A percentile compares a stretch with the other conserved stretches of the same genome.
Conservation (phyloP, 768 basidiomycete species). For the Mycena galopus region DNA sequence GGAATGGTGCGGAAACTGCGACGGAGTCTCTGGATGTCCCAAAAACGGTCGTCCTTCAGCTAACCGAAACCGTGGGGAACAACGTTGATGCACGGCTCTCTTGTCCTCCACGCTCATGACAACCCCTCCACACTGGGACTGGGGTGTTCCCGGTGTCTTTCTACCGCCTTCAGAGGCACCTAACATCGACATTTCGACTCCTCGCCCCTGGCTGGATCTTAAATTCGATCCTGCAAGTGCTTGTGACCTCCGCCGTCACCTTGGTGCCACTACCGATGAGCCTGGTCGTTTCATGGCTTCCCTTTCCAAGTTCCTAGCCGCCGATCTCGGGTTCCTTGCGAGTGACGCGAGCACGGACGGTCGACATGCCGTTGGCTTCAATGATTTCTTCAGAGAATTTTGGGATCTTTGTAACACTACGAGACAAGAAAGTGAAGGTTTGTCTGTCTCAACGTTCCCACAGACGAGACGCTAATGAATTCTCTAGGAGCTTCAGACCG, state of each 20-base stretch:
- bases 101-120: background rate
- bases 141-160: background rate
- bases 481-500: background rate
- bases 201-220: background rate
- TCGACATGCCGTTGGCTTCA: background rate
- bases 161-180: background rate
- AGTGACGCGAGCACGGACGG: constrained; percentile 8
- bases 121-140: background rate
- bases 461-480: too few relatives aligned
- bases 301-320: background rate
- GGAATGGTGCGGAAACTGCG: too few relatives aligned
- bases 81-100: background rate
- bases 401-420: background rate
- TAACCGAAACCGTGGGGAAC: background rate
- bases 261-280: background rate
- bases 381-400: background rate
- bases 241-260: constrained; percentile 4
- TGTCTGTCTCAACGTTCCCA: too few relatives aligned
- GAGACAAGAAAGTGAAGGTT: background rate
- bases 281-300: background rate
- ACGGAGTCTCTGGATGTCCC: too few relatives aligned
- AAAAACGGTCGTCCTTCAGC: background rate
- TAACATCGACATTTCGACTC: background rate
- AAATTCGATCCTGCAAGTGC: background rate
- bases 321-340: constrained; percentile 9